Conservation (phyloP, 208 protist genomes). For the Leishmania lainsoni region DNA sequence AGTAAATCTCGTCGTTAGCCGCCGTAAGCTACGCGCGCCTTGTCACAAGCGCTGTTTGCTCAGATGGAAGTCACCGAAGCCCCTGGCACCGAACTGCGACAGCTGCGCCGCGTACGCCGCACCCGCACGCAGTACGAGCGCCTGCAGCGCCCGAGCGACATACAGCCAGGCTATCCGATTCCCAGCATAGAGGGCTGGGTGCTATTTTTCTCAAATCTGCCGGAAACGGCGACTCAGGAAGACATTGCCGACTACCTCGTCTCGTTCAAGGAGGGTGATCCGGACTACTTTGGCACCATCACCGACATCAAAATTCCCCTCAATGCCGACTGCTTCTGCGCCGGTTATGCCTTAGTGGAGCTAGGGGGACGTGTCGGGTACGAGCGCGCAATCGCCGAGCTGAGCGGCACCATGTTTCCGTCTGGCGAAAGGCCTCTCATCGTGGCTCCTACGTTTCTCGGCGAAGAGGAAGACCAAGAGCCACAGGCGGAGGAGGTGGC, state of each 20-base stretch:
- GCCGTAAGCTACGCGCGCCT: background rate
- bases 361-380: slow-evolving; percentile 59
- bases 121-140: slow-evolving; percentile 73
- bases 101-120: slow-evolving; percentile 69
- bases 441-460: slow-evolving; percentile 73
- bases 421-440: slow-evolving; percentile 42
- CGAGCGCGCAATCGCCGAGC: slow-evolving; percentile 57
- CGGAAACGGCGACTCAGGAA: slow-evolving; percentile 58
- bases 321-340: slow-evolving; percentile 66
- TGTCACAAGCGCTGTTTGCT: background rate
- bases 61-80: slow-evolving; percentile 23
- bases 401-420: slow-evolving; percentile 50
- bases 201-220: slow-evolving; percentile 73
- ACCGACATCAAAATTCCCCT: slow-evolving; percentile 72
- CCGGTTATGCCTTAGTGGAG: slow-evolving; percentile 84
- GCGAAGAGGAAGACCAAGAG: slow-evolving; percentile 64
- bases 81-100: slow-evolving; percentile 32
- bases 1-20: background rate
- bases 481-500: slow-evolving; percentile 20
- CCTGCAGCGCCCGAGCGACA: slow-evolving; percentile 64
- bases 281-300: slow-evolving; percentile 66
- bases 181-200: slow-evolving; percentile 89
- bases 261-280: slow-evolving; percentile 46
- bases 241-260: slow-evolving; percentile 71
- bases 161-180: slow-evolving; percentile 59